Evolutionary conservation across 257 asterid species (phyloP).

Genomic region (Penstemon newberryi): DNA sequence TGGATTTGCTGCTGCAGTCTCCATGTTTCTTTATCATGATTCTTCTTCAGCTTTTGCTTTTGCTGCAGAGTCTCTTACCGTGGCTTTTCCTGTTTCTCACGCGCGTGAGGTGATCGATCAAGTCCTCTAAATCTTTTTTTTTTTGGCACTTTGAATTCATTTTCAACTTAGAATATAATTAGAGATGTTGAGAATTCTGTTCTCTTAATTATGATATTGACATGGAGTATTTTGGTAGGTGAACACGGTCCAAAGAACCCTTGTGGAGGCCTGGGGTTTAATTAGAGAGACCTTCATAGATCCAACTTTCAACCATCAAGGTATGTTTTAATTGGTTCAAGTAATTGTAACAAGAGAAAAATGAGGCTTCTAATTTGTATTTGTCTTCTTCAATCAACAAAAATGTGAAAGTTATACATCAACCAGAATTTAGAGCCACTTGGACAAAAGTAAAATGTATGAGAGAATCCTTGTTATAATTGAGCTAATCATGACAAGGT

Average conservation of each 20-base stretch:
- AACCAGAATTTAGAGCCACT: background rate
- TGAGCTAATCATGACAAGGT: slow-evolving; percentile 6
- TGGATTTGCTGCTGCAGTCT: slow-evolving; percentile 74
- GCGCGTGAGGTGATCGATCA: slow-evolving; percentile 61
- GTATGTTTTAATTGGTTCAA: slow-evolving; percentile 26
- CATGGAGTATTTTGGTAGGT: slow-evolving; percentile 45
- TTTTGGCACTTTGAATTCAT: background rate
- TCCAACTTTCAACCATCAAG: slow-evolving; percentile 99
- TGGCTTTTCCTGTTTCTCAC: slow-evolving; percentile 93
- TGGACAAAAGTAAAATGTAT: no score
- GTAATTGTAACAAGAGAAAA: background rate
- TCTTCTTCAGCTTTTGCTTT: slow-evolving; percentile 46
- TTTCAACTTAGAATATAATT: no score
- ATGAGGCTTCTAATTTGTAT: background rate
- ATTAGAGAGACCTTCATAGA: slow-evolving; percentile 89
- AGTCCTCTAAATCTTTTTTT: background rate
- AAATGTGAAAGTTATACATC: no score
- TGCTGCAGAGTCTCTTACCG: slow-evolving; percentile 70
- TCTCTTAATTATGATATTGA: background rate
- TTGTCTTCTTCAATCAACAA: background rate
- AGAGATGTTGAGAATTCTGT: background rate
- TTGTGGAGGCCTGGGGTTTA: slow-evolving; percentile 95
- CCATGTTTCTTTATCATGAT: slow-evolving; percentile 37
- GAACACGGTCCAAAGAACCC: slow-evolving; percentile 88
- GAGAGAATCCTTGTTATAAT: background rate